Conservation (phyloP, 352 stramenopile genomes). For the Phytophthora cactorum region DNA sequence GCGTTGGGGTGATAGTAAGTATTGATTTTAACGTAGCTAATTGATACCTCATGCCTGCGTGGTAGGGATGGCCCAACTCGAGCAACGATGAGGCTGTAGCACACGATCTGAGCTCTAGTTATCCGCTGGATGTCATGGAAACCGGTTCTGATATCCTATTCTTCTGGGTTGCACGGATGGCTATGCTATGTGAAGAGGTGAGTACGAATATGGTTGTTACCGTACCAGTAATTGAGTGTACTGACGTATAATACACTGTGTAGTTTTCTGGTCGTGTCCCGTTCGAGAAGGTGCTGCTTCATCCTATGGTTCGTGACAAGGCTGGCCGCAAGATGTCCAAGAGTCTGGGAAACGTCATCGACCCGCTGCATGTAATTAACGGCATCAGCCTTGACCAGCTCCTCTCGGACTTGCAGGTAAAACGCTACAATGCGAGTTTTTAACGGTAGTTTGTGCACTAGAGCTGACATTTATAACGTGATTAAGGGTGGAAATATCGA, state of each 20-base stretch:
- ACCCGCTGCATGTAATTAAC: conserved; percentile 98
- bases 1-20: background rate
- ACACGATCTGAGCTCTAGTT: conserved; percentile 43
- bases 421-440: background rate
- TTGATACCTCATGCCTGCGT: conserved; percentile 44
- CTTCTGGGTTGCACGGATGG: conserved; percentile 99
- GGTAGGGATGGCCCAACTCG: conserved; percentile 93
- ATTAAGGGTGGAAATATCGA: conserved; percentile 65
- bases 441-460: background rate
- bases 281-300: conserved; percentile 98
- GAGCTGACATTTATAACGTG: background rate
- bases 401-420: conserved; percentile 91
- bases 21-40: conserved; percentile 3
- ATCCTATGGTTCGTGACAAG: conserved; percentile 99
- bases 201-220: background rate
- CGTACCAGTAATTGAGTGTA: background rate
- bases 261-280: conserved; percentile 94
- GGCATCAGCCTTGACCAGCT: conserved; percentile 95
- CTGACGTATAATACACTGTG: background rate
- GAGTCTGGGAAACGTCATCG: conserved; percentile 99
- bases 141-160: conserved; percentile 99
- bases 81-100: conserved; percentile 48
- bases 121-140: conserved; percentile 82
- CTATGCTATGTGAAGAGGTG: conserved; percentile 99
- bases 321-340: conserved; percentile 99